Evolutionary conservation across 192 early-diverging fungal species (phyloP), one percentile per base, ranked within the genome.

Genomic region (Gaertneriomyces semiglobifer): DNA sequence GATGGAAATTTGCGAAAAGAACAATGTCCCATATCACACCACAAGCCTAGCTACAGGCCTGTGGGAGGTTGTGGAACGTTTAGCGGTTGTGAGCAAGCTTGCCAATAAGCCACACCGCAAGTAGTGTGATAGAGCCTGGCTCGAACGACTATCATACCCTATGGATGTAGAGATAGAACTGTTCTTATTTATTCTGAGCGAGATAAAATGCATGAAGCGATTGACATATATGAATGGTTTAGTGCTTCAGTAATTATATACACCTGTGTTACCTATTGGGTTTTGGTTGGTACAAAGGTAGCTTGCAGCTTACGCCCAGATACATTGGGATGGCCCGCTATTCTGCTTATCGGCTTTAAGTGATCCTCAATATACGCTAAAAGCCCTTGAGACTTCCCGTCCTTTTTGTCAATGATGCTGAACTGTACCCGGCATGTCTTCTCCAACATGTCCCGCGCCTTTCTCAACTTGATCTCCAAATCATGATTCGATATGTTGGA

Each of bases 1-100:
- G n/a, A 74, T 80, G 61, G 51, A 66, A 4, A 62, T 93, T 4
- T 90, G 88, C 79, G 81, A 81, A 46, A 84, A 89, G 78, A 81
- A 90, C 68, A 60, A 68, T 48, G 72, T 92, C 25, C 74, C 71
- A 9, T 90, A 89, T 65, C 87, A 90, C 62, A 70, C 63, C 39
- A 90, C 88, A 3, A 71, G 74, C 3, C 85, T 89, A 66, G 19
- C 69, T 4, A 74, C 72, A 10, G 89, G 89, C n/a, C 79, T 84
- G 19, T 56, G 58, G 3, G 86, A 90, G 74, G 86, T 91, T 46
- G 78, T 88, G 63, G 68, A 45, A 47, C 70, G 85, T 18, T 59
- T 89, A 41, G 70, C 61, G 41, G 58, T 55, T 25, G 77, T 89
- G 47, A 70, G 77, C 44, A 69, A 76, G 44, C 66, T 57, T 58